A percentile compares a stretch with the other conserved stretches of the same genome.
phyloP scores from a whole-genome alignment of 23 red algal species.

The Gracilaria gracilis region DNA sequence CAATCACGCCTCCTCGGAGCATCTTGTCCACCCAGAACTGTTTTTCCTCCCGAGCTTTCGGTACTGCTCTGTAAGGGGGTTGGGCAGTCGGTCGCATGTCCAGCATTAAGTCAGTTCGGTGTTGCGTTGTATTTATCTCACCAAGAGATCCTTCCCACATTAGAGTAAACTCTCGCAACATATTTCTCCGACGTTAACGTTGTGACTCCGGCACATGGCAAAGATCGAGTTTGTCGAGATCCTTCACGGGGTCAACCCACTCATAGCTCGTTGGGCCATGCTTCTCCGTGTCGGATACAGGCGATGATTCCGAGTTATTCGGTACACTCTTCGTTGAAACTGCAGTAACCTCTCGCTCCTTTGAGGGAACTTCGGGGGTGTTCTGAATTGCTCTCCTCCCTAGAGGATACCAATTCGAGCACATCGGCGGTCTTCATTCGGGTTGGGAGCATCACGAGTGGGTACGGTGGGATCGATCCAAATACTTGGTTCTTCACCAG shows the following conservation, averaged over 20 bases:
- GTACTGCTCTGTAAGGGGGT: constrained; percentile 28
- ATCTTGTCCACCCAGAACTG: constrained; percentile 18
- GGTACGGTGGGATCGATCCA: neutral
- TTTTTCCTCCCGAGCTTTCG: constrained; percentile 35
- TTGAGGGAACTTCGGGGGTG: neutral
- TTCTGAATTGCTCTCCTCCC: too few relatives aligned
- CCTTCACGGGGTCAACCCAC: neutral
- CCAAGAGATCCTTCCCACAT: constrained; percentile 36
- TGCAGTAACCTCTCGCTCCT: neutral
- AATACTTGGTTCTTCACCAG: constrained; percentile 38
- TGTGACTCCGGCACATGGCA: constrained; percentile 19
- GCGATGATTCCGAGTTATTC: neutral
- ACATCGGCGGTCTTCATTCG: neutral
- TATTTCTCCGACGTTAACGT: neutral
- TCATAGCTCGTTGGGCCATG: neutral
- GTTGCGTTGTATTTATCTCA: constrained; percentile 28
- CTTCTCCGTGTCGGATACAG: neutral
- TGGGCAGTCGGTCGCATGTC: neutral
- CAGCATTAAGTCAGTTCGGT: neutral
- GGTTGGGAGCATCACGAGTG: constrained; percentile 14
- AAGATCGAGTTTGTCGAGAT: neutral
- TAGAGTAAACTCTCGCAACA: neutral
- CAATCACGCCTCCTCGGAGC: constrained; percentile 35
- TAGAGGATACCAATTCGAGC: neutral
- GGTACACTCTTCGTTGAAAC: neutral